Base-by-base conservation (phyloP, 2,329 filamentous ascomycete species). In the Aspergillus ruber region DNA sequence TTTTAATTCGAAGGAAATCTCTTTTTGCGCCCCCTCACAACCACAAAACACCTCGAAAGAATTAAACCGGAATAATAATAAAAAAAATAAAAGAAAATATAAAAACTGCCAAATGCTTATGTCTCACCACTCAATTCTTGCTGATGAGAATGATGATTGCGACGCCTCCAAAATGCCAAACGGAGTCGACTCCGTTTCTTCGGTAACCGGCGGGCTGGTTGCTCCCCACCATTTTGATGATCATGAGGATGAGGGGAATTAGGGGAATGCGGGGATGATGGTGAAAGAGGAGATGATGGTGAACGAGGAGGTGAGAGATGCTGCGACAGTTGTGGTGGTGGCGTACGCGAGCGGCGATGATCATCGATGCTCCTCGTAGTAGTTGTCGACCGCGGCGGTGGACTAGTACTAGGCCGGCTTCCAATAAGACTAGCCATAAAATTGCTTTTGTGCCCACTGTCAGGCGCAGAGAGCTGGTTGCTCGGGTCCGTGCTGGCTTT, bases 131-230 rank as follows among this genome's bases (percentile, higher is more conserved):
- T 59, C 35, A 66, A 53, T 45, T 66, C 63, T 21, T 62, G 36
- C 36, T 39, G 59, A 44, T 63, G 55, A 25, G 48, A 52, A 50
- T 55, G 56, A 45, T 67, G 59, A 20, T 56, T 55, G 45, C 62
- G 63, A 41, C 67, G 66, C 45, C 65, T 67, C 69, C 69, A 71
- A 42, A 71, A 71, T 27, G 68, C 68, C 46, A 71, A 56, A 35
- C 69, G 64, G 39, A 71, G 57, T 12, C 69, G 64, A 47, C 68
- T 71, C 42, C 63, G 59, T 15, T 63, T 61, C 49, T 69, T 70
- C 12, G 63, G 62, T 38, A 70, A 54, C 44, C 56, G 55, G n/a
- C 59, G 60, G 21, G 48, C 46, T 2, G 46, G 23, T 13, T 20
- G n/a, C 25, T 42, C 40, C 40, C 25, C 42, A 3, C 42, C 33